Evolutionary conservation across 805 yeast species (phyloP), one percentile per base, ranked within the genome.

Genomic region (Candida silvicultrix): DNA sequence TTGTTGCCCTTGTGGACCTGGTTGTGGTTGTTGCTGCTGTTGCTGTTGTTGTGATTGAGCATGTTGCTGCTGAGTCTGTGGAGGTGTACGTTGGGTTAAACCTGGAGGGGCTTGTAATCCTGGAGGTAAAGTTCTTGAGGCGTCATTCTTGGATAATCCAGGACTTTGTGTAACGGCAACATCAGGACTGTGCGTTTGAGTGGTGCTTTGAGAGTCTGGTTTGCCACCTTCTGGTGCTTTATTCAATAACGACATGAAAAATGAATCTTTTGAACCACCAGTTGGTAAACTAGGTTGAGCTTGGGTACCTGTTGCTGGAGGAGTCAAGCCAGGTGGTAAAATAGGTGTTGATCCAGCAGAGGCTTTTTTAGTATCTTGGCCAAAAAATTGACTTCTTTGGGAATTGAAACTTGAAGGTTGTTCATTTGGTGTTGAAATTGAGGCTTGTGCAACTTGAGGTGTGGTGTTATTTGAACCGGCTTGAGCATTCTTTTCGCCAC

Each of bases 241-340:
- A 16, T 40, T 45, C 47, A 59, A 45, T 41, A 59, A 43, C 0
- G 62, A 57, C 49, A 52, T 47, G 44, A 59, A 58, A 46, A 59
- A 59, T 2, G 60, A 55, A 21, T 56, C 61, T 43, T 52, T 50
- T 22, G 48, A 31, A 15, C 54, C 51, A 40, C 47, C 49, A 37
- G 22, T 16, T 19, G 22, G 21, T 15, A 32, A n/a, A 15, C n/a
- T 32, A 5, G 38, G 22, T 20, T 45, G 55, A 28, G 4, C 18
- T 34, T 34, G 40, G 6, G n/a, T 6, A 16, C 22, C 22, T 9
- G 20, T 15, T 9, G 20, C 14, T 21, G 44, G 39, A 10, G 19
- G 14, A 12, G 32, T n/a, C 7, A 38, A 18, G n/a, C 22, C 41
- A 18, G 51, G 45, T 21, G 46, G 35, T 21, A 48, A 38, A 8